A percentile compares a stretch with the other conserved stretches of the same genome.
Evolutionary conservation across 2,329 filamentous ascomycete genomes (phyloP).

Genomic region (Ophioceras dolichostomum): DNA sequence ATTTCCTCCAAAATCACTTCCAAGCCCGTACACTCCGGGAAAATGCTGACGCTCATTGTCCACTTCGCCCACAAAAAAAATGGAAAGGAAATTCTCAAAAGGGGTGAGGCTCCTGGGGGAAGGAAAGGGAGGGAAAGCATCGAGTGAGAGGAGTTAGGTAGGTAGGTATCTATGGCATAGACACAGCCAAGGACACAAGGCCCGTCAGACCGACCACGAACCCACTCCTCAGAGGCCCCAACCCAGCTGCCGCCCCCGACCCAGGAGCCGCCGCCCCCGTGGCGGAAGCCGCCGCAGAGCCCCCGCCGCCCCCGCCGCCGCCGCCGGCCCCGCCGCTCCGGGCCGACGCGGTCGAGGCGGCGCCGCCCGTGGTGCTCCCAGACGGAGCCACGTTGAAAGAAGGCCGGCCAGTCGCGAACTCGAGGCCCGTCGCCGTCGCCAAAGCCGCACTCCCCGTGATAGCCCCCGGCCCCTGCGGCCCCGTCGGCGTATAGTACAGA

Average conservation of each 20-base stretch:
- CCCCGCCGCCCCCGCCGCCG: too few relatives aligned
- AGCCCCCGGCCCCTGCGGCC: conserved; percentile 16
- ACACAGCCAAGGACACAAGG: not conserved
- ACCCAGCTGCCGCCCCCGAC: not conserved
- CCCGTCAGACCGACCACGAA: not conserved
- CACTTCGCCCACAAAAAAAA: too few relatives aligned
- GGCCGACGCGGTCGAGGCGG: not conserved
- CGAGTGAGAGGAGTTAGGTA: not conserved
- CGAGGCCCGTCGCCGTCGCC: conserved; percentile 17
- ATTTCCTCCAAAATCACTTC: too few relatives aligned
- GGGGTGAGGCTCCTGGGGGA: not conserved
- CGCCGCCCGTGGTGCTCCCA: not conserved
- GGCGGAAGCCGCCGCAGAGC: not conserved
- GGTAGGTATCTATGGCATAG: not conserved
- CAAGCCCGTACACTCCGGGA: too few relatives aligned
- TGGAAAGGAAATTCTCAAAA: too few relatives aligned
- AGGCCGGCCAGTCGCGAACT: conserved; percentile 5
- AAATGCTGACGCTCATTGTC: too few relatives aligned
- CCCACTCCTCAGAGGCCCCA: not conserved
- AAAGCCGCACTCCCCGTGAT: conserved; percentile 27
- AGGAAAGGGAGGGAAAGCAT: not conserved
- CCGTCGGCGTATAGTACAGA: conserved; percentile 24
- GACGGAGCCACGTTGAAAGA: too few relatives aligned
- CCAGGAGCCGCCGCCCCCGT: not conserved
- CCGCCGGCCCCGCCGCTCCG: too few relatives aligned